These are phyloP conservation scores for Mytilinidion resinicola DNA, from an alignment of 495 filamentous ascomycete genomes.

Conservation along the genomic window DNA sequence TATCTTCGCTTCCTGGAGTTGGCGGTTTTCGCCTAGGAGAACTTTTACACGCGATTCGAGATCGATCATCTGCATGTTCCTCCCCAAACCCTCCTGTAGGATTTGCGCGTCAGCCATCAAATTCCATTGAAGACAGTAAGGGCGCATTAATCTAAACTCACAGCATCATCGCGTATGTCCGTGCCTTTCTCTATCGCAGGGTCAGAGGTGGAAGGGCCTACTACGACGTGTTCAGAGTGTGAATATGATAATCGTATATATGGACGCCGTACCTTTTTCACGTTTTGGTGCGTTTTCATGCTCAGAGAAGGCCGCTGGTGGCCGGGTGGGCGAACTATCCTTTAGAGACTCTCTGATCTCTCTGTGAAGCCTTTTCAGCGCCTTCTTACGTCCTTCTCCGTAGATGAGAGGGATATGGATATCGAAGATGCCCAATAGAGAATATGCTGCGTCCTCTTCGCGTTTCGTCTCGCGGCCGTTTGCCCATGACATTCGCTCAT, in stretches of 20 bases:
- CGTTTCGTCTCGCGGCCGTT: slow-evolving; percentile 16
- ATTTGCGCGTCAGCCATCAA: too few relatives aligned
- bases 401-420: slow-evolving; percentile 8
- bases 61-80: slow-evolving; percentile 91
- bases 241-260: too few relatives aligned
- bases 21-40: slow-evolving; percentile 71
- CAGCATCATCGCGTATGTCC: too few relatives aligned
- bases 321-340: slow-evolving; percentile 65
- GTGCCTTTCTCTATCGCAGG: too few relatives aligned
- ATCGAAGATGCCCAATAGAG: slow-evolving; percentile 14
- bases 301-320: slow-evolving; percentile 85
- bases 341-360: slow-evolving; percentile 8
- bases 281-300: slow-evolving; percentile 60
- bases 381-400: slow-evolving; percentile 10
- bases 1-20: slow-evolving; percentile 64
- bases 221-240: too few relatives aligned
- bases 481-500: slow-evolving; percentile 24
- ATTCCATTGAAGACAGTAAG: too few relatives aligned
- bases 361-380: slow-evolving; percentile 6
- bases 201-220: too few relatives aligned
- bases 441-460: slow-evolving; percentile 18
- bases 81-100: too few relatives aligned
- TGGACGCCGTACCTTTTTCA: too few relatives aligned
- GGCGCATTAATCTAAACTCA: too few relatives aligned
- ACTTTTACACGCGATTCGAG: slow-evolving; percentile 70